These are phyloP conservation scores for Ilex aquifolium DNA, from an alignment of 257 asterid genomes.

Conservation along the genomic window DNA sequence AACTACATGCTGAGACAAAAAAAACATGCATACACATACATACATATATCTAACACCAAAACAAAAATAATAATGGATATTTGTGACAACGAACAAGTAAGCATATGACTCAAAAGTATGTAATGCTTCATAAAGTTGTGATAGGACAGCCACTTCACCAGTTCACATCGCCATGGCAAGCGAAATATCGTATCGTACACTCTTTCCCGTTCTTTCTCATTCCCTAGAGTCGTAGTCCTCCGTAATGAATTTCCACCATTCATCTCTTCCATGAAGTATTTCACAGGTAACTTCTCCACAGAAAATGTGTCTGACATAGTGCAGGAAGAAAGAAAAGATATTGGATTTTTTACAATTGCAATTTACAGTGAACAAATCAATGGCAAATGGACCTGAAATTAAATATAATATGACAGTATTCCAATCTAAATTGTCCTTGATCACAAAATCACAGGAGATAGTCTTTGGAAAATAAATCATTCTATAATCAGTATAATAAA, in stretches of 20 bases:
- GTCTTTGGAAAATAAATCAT: neutral
- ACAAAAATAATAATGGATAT: neutral
- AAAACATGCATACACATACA: no score
- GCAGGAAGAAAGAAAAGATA: slow-evolving; percentile 12
- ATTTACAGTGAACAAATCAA: neutral
- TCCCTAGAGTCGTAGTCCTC: slow-evolving; percentile 71
- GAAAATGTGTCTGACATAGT: slow-evolving; percentile 45
- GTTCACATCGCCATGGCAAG: slow-evolving; percentile 98
- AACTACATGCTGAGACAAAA: no score
- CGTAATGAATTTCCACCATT: slow-evolving; percentile 81
- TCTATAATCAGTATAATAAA: neutral
- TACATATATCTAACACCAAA: neutral
- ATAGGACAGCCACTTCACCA: slow-evolving; percentile 46
- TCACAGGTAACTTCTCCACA: slow-evolving; percentile 73
- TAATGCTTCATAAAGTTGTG: neutral
- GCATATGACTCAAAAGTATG: neutral
- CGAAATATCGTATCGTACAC: slow-evolving; percentile 94
- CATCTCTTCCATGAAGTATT: slow-evolving; percentile 84
- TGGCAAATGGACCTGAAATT: neutral
- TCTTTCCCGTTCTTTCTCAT: slow-evolving; percentile 87
- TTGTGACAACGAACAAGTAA: neutral
- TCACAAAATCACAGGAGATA: neutral
- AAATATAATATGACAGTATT: neutral
- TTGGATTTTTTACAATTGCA: neutral
- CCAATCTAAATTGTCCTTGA: neutral